Base-by-base conservation (phyloP, 108 stramenopile genomes). In the Aurantiochytrium sp. region DNA sequence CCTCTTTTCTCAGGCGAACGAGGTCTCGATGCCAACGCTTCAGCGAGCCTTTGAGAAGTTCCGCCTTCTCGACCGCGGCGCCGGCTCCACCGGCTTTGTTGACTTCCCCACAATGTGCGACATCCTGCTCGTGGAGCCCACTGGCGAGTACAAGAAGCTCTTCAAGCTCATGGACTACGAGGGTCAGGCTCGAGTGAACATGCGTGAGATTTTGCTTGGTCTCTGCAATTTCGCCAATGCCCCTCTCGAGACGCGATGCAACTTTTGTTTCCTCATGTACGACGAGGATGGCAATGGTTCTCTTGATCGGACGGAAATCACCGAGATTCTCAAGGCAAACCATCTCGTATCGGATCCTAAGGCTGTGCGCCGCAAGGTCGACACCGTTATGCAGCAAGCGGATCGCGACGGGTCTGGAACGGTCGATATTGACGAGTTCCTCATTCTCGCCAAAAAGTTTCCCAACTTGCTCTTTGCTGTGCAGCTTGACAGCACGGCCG, bases 391-490 rank as follows among this genome's bases (percentile, higher is more conserved):
- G 95, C 25, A 43, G 42, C 95, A 94, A 60, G 95, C 95, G 4
- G 94, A 96, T 69, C 92, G 88, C 5, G 94, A 96, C 83, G 73
- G 89, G 23, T 90, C 89, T 28, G 95, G 94, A 4, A 91, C 93
- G n/a, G 89, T 96, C 51, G 92, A 91, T 16, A 60, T 91, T 42
- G 93, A 93, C 53, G 95, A 96, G 59, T 94, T 96, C 59, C 72
- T 95, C 28, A 89, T 94, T 16, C 92, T 93, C 14, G 88, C 90
- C 5, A 83, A 91, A 23, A 94, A 95, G 58, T 95, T 96, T 55
- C 96, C 96, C 25, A 95, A 95, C 59, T 83, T 96, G 28, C 49
- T 95, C n/a, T 94, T 95, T 71, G 94, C 95, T 23, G 58, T 25
- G 59, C 58, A 69, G 64, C 64, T 69, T 18, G 64, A 69, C 64